These are phyloP conservation scores for Coniochaeta prunicola DNA, from an alignment of 2,329 filamentous ascomycete species.

Conservation along the genomic window DNA sequence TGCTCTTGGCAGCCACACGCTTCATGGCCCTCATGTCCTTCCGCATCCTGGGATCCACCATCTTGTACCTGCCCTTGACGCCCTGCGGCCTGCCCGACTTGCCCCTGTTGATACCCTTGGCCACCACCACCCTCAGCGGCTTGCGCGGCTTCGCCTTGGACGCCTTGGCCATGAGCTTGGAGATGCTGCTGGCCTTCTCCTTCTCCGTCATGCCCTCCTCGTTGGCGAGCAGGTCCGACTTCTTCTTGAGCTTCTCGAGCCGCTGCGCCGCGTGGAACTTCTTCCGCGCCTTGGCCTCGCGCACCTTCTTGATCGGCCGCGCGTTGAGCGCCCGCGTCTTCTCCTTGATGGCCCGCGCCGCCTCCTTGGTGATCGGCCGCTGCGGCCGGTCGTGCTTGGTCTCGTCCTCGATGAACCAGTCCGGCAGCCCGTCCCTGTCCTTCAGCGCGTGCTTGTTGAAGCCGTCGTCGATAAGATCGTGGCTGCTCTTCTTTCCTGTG, in stretches of 20 bases:
- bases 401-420: slow-evolving; percentile 98
- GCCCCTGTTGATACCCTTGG: slow-evolving; percentile 74
- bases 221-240: slow-evolving; percentile 80
- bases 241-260: slow-evolving; percentile 94
- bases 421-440: slow-evolving; percentile 83
- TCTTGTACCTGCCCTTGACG: slow-evolving; percentile 94
- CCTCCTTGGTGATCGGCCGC: slow-evolving; percentile 86
- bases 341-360: slow-evolving; percentile 85
- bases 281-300: slow-evolving; percentile 92
- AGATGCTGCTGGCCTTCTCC: slow-evolving; percentile 84
- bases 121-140: slow-evolving; percentile 82
- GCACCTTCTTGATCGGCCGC: slow-evolving; percentile 97
- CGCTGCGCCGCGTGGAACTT: slow-evolving; percentile 90
- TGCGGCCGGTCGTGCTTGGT: slow-evolving; percentile 72
- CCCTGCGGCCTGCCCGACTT: slow-evolving; percentile 81
- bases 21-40: slow-evolving; percentile 90
- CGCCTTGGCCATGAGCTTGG: slow-evolving; percentile 73
- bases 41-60: slow-evolving; percentile 92
- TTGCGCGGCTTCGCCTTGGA: slow-evolving; percentile 80
- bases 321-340: slow-evolving; percentile 90
- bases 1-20: slow-evolving; percentile 60
- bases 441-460: slow-evolving; percentile 93
- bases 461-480: slow-evolving; percentile 79
- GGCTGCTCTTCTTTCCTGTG: slow-evolving; percentile 70
- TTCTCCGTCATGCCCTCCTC: slow-evolving; percentile 92